Evolutionary conservation across 129 eudicot species (phyloP), one percentile per base, ranked within the genome.

Genomic region (Ambrosia artemisiifolia): DNA sequence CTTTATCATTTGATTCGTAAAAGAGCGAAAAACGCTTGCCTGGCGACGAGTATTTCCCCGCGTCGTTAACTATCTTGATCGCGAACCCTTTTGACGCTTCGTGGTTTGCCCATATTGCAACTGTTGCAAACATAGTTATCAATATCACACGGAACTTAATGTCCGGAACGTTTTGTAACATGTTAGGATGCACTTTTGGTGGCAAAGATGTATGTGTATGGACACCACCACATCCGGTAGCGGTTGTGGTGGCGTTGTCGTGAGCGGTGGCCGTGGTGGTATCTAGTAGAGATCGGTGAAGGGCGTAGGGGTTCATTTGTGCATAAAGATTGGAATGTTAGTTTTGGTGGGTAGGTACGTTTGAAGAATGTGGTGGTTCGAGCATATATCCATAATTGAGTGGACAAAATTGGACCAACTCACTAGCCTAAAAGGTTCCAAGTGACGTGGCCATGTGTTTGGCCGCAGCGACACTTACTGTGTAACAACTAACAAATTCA

Each of bases 41-140:
- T 5, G 79, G 35, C 1, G 13, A 14, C 0, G 91, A 76, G 80
- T 72, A 20, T 43, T 77, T 65, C 9, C 62, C 54, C 7, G 87
- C 75, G 38, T 83, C 87, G 68, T 88, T 91, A 65, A 69, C 65
- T 33, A 88, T 63, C 17, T 80, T 65, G 63, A 91, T 63, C 50
- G 74, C 16, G 63, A 83, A 85, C 32, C 97, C 91, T 78, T 83
- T 90, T 7, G 95, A 87, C 9, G 96, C 88, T 51, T 87, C 91
- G 17, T 81, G 79, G 44, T 84, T 87, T 8, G 96, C 95, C 87
- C 86, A 87, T 20, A 80, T 5, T 9, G 92, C 79, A 33, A 86
- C 2, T 65, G 55, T 18, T 60, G 82, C 86, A 11, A 90, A 48
- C 17, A 67, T 12, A 6, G 79, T 40, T 36, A 90, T 59, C 0